Evolutionary conservation across 164 flowering plant genomes (phyloP).

Genomic region (Cinnamomum micranthum): DNA sequence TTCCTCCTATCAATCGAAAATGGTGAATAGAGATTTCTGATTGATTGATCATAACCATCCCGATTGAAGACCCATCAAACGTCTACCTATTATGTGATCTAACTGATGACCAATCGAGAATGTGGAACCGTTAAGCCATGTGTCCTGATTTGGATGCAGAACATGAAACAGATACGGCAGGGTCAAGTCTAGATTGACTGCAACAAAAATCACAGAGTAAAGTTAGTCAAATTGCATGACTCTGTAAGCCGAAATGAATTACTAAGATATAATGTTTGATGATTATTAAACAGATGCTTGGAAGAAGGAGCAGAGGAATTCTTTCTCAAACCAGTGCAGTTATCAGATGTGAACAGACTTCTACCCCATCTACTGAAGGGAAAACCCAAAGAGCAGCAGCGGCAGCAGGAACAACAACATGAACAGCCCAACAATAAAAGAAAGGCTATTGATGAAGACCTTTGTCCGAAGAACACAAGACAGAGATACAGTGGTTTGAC

Average conservation of each 20-base stretch:
- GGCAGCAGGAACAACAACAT: conserved; percentile 10
- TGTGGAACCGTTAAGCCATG: background rate
- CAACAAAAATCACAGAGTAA: background rate
- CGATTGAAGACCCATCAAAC: background rate
- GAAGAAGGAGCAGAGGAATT: conserved; percentile 94
- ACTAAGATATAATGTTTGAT: background rate
- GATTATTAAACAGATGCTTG: conserved; percentile 57
- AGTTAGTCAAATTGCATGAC: background rate
- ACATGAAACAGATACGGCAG: background rate
- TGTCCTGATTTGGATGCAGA: too few relatives aligned
- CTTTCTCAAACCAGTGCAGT: conserved; percentile 65
- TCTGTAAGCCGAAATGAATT: too few relatives aligned
- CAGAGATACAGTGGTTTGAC: conserved; percentile 41
- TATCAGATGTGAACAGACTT: conserved; percentile 63
- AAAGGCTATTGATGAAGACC: conserved; percentile 47
- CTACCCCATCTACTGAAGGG: conserved; percentile 62
- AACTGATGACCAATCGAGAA: background rate
- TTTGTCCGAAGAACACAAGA: conserved; percentile 53
- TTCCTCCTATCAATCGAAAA: background rate
- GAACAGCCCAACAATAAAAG: conserved; percentile 37
- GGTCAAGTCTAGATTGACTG: background rate
- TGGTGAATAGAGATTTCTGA: background rate
- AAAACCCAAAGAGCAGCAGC: conserved; percentile 15
- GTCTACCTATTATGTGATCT: background rate
- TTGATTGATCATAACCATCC: background rate